Conservation (phyloP, 768 basidiomycete species). For the Lactarius tabidus region DNA sequence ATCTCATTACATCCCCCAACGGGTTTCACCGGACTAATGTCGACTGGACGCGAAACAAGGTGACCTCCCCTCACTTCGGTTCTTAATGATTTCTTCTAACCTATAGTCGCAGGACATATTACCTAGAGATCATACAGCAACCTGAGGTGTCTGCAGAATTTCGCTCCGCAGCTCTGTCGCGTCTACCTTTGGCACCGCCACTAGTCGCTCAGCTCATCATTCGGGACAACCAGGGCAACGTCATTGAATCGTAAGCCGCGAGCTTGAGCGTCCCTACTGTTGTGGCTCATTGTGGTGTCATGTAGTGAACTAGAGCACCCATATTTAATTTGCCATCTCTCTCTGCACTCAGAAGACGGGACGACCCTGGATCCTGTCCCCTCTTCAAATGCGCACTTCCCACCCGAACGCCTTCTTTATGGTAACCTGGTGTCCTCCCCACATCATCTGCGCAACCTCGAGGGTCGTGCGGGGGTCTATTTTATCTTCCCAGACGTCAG, state of each 20-base stretch:
- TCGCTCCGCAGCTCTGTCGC: conserved; percentile 66
- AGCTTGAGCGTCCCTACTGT: conserved; percentile 24
- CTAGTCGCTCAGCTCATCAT: conserved; percentile 77
- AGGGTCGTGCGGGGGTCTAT: conserved; percentile 77
- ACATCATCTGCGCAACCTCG: conserved; percentile 73
- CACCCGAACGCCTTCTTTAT: conserved; percentile 63
- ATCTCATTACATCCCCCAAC: conserved; percentile 17
- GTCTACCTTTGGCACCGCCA: conserved; percentile 80
- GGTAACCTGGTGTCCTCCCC: conserved; percentile 83
- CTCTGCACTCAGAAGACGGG: conserved; percentile 70
- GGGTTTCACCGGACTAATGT: conserved; percentile 17
- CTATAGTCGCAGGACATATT: conserved; percentile 45
- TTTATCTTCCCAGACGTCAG: conserved; percentile 92
- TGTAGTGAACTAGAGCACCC: conserved; percentile 78
- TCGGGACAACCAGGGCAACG: conserved; percentile 65
- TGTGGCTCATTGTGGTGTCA: conserved; percentile 11
- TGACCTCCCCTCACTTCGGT: conserved; percentile 10
- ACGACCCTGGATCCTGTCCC: conserved; percentile 60
- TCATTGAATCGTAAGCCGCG: conserved; percentile 69
- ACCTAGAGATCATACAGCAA: conserved; percentile 82
- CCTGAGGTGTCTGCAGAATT: conserved; percentile 82
- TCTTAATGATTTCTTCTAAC: conserved; percentile 10
- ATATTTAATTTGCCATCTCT: conserved; percentile 81
- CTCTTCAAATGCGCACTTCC: conserved; percentile 43
- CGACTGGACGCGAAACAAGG: conserved; percentile 25